A percentile compares a stretch with the other conserved stretches of the same genome.
Conservation (phyloP, 176 grass and related monocot genomes). For the Poa pratensis region DNA sequence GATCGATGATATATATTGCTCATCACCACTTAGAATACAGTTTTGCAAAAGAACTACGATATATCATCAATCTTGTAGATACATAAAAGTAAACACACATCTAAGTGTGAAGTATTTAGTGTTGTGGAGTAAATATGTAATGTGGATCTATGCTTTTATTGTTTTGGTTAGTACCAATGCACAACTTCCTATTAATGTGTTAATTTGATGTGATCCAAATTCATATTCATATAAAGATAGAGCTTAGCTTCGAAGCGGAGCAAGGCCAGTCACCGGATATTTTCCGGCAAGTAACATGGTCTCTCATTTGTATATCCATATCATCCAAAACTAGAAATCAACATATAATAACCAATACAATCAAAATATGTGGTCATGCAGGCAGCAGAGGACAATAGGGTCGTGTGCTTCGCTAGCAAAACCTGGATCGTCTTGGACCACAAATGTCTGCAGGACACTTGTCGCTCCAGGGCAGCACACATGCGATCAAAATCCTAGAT, state of each 20-base stretch:
- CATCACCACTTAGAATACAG: too few relatives aligned
- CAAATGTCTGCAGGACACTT: slow-evolving; percentile 6
- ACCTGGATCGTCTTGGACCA: slow-evolving; percentile 44
- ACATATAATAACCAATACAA: neutral
- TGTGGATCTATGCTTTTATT: neutral
- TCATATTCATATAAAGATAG: too few relatives aligned
- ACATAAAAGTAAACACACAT: neutral
- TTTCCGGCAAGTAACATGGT: neutral
- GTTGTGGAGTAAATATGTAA: neutral
- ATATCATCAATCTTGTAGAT: neutral
- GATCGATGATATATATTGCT: too few relatives aligned
- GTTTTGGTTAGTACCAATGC: neutral
- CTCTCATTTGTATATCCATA: neutral
- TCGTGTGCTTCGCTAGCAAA: slow-evolving; percentile 37
- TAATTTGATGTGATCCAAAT: too few relatives aligned
- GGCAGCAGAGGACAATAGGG: slow-evolving; percentile 15
- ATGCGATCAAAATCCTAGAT: neutral
- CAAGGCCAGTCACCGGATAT: too few relatives aligned
- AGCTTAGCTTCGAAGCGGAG: too few relatives aligned
- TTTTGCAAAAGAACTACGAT: neutral
- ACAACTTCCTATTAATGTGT: too few relatives aligned
- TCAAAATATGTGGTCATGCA: neutral
- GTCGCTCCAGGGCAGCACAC: neutral
- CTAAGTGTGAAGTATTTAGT: neutral
- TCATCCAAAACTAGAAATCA: neutral